Percentiles rank a stretch among this genome's conserved stretches.
Conservation (phyloP, 2,329 filamentous ascomycete species). For the Orbilia oligospora region DNA sequence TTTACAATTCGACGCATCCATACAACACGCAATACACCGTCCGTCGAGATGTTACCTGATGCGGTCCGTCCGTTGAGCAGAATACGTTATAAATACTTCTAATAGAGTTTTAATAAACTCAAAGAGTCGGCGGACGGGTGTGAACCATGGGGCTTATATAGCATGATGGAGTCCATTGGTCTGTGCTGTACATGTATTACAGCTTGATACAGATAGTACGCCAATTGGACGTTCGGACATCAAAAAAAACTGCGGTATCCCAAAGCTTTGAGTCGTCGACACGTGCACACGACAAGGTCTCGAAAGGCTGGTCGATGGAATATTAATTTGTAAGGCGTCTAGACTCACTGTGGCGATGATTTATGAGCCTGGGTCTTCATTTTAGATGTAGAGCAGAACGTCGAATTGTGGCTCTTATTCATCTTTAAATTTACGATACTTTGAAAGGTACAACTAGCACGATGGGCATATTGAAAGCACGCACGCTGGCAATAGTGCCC, state of each 20-base stretch:
- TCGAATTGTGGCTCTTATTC: background rate
- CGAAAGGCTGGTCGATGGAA: background rate
- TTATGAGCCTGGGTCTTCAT: background rate
- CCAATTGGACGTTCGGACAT: background rate
- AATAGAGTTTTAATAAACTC: conserved; percentile 38
- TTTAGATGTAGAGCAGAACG: background rate
- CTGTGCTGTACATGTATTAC: background rate
- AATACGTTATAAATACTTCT: conserved; percentile 38
- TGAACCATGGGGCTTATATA: background rate
- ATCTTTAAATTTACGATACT: background rate
- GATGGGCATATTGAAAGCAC: background rate
- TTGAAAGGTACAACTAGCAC: background rate
- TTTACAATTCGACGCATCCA: conserved; percentile 29
- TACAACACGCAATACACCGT: conserved; percentile 18
- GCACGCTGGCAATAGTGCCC: background rate
- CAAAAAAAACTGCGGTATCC: background rate
- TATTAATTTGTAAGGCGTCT: background rate
- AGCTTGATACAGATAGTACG: background rate
- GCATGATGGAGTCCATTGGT: background rate
- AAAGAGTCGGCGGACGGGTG: background rate
- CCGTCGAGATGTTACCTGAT: conserved; percentile 35
- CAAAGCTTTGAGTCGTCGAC: background rate
- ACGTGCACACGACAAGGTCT: background rate
- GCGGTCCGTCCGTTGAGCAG: conserved; percentile 35
- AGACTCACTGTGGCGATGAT: background rate